phyloP scores from a whole-genome alignment of 345 rosid species.

The Litchi chinensis region DNA sequence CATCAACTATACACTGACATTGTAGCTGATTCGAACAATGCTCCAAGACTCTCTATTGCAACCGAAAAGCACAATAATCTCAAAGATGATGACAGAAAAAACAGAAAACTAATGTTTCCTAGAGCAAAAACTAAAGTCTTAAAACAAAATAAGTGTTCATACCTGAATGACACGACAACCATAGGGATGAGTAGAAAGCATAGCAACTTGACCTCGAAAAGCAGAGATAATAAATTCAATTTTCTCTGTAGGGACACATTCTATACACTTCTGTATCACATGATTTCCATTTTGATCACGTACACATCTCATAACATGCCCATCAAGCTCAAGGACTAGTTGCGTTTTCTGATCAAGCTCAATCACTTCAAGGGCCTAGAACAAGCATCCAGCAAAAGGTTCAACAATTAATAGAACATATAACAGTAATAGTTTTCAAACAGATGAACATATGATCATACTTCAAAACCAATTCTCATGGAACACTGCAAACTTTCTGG shows the following conservation, averaged over 20 bases:
- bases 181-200: constrained; percentile 91
- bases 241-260: constrained; percentile 70
- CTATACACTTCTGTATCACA: constrained; percentile 95
- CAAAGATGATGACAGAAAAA: neutral
- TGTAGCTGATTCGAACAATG: constrained; percentile 78
- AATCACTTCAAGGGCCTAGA: constrained; percentile 94
- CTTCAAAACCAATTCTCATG: constrained; percentile 1
- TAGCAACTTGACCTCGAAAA: constrained; percentile 81
- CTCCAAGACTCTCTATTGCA: constrained; percentile 86
- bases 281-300: constrained; percentile 98
- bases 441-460: neutral
- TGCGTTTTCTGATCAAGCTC: constrained; percentile 83
- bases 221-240: constrained; percentile 83
- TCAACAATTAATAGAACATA: neutral
- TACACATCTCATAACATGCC: constrained; percentile 88
- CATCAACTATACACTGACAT: constrained; percentile 82
- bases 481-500: neutral
- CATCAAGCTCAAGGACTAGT: constrained; percentile 85
- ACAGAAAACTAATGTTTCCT: neutral
- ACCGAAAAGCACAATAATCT: constrained; percentile 23
- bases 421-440: neutral
- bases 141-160: constrained; percentile 15
- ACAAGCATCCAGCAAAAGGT: constrained; percentile 13
- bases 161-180: constrained; percentile 99
- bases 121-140: constrained; percentile 8